phyloP scores from a whole-genome alignment of 441 rosid genomes.

The Croton setiger region DNA sequence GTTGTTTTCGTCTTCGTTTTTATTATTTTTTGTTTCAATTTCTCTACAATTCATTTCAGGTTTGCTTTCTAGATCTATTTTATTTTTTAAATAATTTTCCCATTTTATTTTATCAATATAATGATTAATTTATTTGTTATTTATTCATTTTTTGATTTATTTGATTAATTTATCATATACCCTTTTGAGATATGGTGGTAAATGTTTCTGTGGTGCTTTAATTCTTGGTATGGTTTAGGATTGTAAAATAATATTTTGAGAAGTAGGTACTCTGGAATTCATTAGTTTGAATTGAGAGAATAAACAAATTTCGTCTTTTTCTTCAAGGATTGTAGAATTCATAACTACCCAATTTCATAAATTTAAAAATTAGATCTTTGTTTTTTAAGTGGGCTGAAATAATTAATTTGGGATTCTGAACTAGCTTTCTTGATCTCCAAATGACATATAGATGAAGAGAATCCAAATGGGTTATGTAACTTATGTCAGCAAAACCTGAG shows the following conservation, averaged over 20 bases:
- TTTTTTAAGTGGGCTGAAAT: neutral
- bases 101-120: neutral
- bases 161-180: neutral
- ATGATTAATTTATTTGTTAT: neutral
- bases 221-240: neutral
- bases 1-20: conserved; percentile 21
- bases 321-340: neutral
- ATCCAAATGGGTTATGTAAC: conserved; percentile 1
- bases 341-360: neutral
- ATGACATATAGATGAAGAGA: neutral
- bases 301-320: too few species aligned
- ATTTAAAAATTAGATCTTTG: neutral
- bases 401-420: neutral
- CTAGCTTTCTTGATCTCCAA: neutral
- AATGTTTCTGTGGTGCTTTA: neutral
- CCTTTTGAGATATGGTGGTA: neutral
- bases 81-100: neutral
- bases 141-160: neutral
- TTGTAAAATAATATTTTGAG: neutral
- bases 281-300: neutral
- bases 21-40: conserved; percentile 44
- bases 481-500: neutral
- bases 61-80: conserved; percentile 28
- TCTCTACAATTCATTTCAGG: conserved; percentile 60
- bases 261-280: neutral